Percentiles rank a stretch among this genome's conserved stretches.
phyloP scores from a whole-genome alignment of 2,329 filamentous ascomycete genomes.

The Dactylellina leptospora region DNA sequence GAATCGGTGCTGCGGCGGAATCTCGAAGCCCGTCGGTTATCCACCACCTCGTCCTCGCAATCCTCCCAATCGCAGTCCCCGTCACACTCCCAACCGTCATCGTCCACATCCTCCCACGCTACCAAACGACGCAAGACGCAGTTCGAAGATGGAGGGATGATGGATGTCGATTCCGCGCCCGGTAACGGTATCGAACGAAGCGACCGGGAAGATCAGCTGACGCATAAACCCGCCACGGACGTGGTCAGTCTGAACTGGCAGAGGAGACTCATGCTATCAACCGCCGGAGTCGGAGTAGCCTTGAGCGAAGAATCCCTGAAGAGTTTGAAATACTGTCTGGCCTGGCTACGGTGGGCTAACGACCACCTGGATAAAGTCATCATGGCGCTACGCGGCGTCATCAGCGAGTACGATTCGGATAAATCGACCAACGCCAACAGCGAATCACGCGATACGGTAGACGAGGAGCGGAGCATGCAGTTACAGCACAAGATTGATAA shows the following conservation, averaged over 20 bases:
- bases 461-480: constrained; percentile 60
- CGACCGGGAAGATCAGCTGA: constrained; percentile 58
- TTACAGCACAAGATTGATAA: constrained; percentile 72
- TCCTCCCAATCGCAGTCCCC: constrained; percentile 58
- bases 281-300: constrained; percentile 86
- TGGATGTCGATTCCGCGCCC: constrained; percentile 52
- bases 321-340: constrained; percentile 83
- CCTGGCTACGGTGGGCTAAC: constrained; percentile 82
- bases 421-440: constrained; percentile 52
- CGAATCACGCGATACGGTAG: constrained; percentile 54
- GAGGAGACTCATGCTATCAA: constrained; percentile 85
- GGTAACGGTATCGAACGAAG: constrained; percentile 57
- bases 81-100: constrained; percentile 59
- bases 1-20: constrained; percentile 89
- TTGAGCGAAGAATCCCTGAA: constrained; percentile 88
- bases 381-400: constrained; percentile 74
- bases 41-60: constrained; percentile 11
- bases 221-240: constrained; percentile 55
- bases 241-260: constrained; percentile 71
- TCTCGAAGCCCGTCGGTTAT: constrained; percentile 61
- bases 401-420: constrained; percentile 81
- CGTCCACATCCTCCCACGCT: constrained; percentile 54
- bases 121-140: constrained; percentile 70
- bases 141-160: constrained; percentile 60
- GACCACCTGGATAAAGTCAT: constrained; percentile 80